Evolutionary conservation across 78 protist species (phyloP).

Genomic region (Dictyostelium firmibasis): DNA sequence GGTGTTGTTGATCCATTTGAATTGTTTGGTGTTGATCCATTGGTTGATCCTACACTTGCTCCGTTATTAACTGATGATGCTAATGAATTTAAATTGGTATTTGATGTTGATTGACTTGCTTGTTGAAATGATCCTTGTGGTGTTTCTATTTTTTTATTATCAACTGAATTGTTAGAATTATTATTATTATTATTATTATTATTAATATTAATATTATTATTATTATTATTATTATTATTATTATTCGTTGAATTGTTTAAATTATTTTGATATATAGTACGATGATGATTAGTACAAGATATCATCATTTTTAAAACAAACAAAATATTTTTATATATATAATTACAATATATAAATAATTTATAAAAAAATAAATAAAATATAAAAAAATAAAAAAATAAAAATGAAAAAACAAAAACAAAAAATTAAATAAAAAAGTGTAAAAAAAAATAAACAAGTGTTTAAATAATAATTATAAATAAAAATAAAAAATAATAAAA

Average conservation of each 20-base stretch:
- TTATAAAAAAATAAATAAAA: too few species aligned
- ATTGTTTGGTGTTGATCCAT: neutral
- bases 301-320: slow-evolving; percentile 18
- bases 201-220: too few species aligned
- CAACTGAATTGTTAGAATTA: neutral
- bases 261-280: slow-evolving; percentile 7
- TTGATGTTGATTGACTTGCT: neutral
- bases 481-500: too few species aligned
- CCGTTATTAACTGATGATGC: neutral
- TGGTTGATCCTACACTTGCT: neutral
- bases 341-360: neutral
- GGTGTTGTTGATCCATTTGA: neutral
- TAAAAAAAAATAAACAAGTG: too few species aligned
- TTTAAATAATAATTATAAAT: too few species aligned
- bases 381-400: too few species aligned
- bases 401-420: neutral
- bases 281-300: slow-evolving; percentile 55
- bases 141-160: slow-evolving; percentile 2
- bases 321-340: too few species aligned
- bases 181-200: too few species aligned
- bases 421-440: too few species aligned
- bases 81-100: neutral
- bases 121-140: neutral
- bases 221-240: neutral
- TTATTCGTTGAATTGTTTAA: neutral